These are phyloP conservation scores for Rubroshorea leprosula DNA, from an alignment of 345 rosid species.

Conservation along the genomic window DNA sequence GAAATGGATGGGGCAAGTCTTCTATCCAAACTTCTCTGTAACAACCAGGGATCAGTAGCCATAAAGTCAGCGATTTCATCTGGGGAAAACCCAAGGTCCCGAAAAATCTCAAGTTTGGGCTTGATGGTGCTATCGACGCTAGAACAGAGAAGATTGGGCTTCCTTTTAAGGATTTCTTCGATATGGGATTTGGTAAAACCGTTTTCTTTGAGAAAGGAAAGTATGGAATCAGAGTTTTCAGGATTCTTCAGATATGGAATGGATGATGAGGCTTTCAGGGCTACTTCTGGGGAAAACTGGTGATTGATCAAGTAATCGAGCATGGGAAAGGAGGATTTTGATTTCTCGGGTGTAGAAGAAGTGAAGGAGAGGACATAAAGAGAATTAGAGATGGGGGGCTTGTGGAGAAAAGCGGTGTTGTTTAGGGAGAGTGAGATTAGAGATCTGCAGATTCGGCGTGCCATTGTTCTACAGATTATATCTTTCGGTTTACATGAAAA, in stretches of 20 bases:
- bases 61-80: conserved; percentile 16
- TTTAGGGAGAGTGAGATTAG: background rate
- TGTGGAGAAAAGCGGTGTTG: background rate
- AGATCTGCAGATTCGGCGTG: background rate
- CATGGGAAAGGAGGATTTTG: conserved; percentile 4
- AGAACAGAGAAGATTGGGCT: conserved; percentile 15
- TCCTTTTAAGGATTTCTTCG: conserved; percentile 12
- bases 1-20: conserved; percentile 11
- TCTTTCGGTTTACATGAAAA: too few relatives aligned
- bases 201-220: conserved; percentile 22
- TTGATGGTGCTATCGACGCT: conserved; percentile 19
- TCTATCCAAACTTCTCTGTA: conserved; percentile 17
- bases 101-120: conserved; percentile 28
- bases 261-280: conserved; percentile 21
- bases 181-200: conserved; percentile 26
- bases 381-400: background rate
- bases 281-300: conserved; percentile 19
- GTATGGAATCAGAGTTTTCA: conserved; percentile 15
- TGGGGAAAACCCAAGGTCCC: conserved; percentile 16
- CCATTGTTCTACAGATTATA: background rate
- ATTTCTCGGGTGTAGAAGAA: conserved; percentile 3
- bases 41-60: conserved; percentile 24
- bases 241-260: conserved; percentile 1
- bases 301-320: conserved; percentile 25
- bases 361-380: conserved; percentile 7